Evolutionary conservation across 257 asterid genomes (phyloP).

Genomic region (Solanum chiquidenum): DNA sequence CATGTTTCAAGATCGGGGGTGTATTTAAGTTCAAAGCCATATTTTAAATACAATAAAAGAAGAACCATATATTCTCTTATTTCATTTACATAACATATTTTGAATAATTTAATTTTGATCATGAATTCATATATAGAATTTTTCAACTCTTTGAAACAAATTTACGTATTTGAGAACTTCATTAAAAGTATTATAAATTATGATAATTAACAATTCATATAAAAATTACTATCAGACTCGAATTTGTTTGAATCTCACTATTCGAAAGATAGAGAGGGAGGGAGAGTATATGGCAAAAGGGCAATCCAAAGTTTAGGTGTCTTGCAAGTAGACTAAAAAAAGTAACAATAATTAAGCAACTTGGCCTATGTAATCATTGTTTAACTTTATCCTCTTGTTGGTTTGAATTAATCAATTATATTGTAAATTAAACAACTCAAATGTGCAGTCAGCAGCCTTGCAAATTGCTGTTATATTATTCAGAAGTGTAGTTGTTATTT

Average conservation of each 20-base stretch:
- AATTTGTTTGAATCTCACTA: fast-evolving
- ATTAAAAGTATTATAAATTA: too few species aligned
- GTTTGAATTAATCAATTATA: not conserved
- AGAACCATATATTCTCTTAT: not conserved
- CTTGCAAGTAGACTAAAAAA: not conserved
- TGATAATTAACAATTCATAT: too few species aligned
- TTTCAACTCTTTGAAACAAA: not conserved
- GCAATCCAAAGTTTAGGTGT: not conserved
- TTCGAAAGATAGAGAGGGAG: too few species aligned
- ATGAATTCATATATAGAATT: too few species aligned
- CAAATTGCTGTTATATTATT: not conserved
- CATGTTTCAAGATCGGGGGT: not conserved
- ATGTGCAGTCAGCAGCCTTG: not conserved
- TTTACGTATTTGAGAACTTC: not conserved
- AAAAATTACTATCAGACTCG: too few species aligned
- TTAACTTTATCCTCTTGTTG: not conserved
- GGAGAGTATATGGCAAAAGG: not conserved
- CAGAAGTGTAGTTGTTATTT: not conserved
- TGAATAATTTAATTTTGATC: not conserved
- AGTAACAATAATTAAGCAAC: not conserved
- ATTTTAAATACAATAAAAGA: too few species aligned
- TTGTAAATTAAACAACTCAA: not conserved
- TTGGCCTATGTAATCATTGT: not conserved
- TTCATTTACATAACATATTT: too few species aligned
- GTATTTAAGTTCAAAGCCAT: not conserved